Evolutionary conservation across 2,329 filamentous ascomycete genomes (phyloP).

Genomic region (Fusarium gaditjirri): DNA sequence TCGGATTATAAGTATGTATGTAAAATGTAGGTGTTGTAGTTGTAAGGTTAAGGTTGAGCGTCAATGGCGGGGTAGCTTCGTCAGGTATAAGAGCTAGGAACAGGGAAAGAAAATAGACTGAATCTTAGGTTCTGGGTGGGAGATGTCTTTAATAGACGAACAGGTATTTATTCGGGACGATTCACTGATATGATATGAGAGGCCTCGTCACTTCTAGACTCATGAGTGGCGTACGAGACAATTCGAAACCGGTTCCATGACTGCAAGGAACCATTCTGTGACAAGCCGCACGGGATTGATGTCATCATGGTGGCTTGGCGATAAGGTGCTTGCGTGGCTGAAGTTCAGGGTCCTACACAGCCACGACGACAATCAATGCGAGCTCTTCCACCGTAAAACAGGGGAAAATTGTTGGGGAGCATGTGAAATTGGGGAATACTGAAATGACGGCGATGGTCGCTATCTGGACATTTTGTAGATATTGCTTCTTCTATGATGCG

Average conservation of each 20-base stretch:
- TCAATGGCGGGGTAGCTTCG: constrained; percentile 36
- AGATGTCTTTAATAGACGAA: constrained; percentile 25
- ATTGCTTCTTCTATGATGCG: not conserved
- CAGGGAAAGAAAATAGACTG: not conserved
- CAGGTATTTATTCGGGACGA: not conserved
- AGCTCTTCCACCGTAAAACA: not conserved
- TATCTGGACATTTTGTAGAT: not conserved
- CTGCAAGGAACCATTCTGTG: constrained; percentile 13
- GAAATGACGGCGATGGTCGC: not conserved
- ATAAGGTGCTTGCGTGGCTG: constrained; percentile 33
- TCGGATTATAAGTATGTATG: constrained; percentile 4
- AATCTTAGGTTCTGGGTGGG: not conserved
- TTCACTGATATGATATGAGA: constrained; percentile 15
- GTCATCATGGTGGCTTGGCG: constrained; percentile 42
- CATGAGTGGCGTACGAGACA: constrained; percentile 22
- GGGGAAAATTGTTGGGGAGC: constrained; percentile 1
- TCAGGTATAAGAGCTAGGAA: constrained; percentile 11
- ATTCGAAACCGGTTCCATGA: constrained; percentile 36
- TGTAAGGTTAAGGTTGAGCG: constrained; percentile 17
- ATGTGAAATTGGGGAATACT: constrained; percentile 2
- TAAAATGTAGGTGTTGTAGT: not conserved
- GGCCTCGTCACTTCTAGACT: constrained; percentile 35
- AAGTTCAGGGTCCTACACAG: constrained; percentile 33
- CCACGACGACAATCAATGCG: constrained; percentile 25
- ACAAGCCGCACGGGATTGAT: constrained; percentile 34